Base-by-base conservation (phyloP, 176 grass and related monocot species). In the Thinopyrum elongatum region DNA sequence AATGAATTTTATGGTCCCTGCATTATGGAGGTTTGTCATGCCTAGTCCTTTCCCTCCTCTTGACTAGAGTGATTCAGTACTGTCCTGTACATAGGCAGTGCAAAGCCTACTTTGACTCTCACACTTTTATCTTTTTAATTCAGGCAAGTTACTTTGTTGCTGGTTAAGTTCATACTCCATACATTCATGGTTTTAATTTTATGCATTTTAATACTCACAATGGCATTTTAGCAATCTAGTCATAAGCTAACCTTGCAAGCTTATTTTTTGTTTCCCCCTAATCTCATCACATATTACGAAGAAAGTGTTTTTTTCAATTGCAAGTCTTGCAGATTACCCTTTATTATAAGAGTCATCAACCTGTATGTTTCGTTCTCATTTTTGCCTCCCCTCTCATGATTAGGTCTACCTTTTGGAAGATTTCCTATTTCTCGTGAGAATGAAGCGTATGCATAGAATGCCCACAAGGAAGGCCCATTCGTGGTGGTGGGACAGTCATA, bases 401-500 rank as follows among this genome's bases (percentile, higher is more conserved):
- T 67, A 91, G 89, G 85, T 38, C 49, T 84, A 33, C 61, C 44
- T 7, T 63, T 31, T 1, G 70, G 59, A 62, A 62, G 12, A 8
- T 75, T 47, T 60, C 62, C 28, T 81, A 60, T 77, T 81, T 84
- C 13, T 33, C 5, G 83, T 81, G 85, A 90, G 15, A 74, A 92
- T 90, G 86, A 92, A 95, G 83, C 86, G 89, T 67, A 95, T 98
- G 93, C 86, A 92, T 9, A 89, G 93, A 70, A 90, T 92, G 83
- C 87, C 75, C 76, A 92, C 91, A 8, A 92, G 77, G 44, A 98
- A 98, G 74, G 91, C 94, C 49, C 90, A 98, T 86, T 95, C 96
- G 70, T 98, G 92, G 93, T 95, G 93, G 96, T 98, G 93, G 96
- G 93, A 94, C 74, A 94, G 96, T 77, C 93, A 98, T 81, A 92